phyloP scores from a whole-genome alignment of 768 basidiomycete genomes.

The Austroboletus eburneus region DNA sequence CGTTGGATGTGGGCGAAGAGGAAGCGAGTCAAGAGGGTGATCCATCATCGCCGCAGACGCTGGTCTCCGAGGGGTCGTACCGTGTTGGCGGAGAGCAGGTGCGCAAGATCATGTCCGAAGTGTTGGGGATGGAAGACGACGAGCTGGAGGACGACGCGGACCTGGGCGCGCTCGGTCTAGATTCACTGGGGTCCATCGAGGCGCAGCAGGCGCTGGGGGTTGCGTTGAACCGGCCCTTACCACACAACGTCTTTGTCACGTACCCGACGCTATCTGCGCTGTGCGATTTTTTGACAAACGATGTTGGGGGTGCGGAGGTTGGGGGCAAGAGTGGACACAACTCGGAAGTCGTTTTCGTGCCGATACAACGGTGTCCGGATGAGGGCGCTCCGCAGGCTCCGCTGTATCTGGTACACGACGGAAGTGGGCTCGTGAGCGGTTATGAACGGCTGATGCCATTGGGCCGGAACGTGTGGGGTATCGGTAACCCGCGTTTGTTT shows the following conservation, averaged over 20 bases:
- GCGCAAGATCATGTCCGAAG: slow-evolving; percentile 38
- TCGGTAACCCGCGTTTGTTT: slow-evolving; percentile 53
- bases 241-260: slow-evolving; percentile 39
- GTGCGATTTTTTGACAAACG: slow-evolving; percentile 7
- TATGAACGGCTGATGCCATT: slow-evolving; percentile 45
- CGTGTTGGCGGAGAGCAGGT: slow-evolving; percentile 23
- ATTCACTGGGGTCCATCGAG: slow-evolving; percentile 65
- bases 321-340: background rate
- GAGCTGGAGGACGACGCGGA: slow-evolving; percentile 43
- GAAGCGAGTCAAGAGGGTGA: no score
- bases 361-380: slow-evolving; percentile 34
- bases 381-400: slow-evolving; percentile 33
- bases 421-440: slow-evolving; percentile 57
- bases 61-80: slow-evolving; percentile 25
- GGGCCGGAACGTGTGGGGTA: slow-evolving; percentile 54
- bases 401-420: slow-evolving; percentile 69
- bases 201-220: slow-evolving; percentile 44
- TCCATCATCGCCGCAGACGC: no score
- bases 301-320: background rate
- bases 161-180: slow-evolving; percentile 52
- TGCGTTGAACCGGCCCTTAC: slow-evolving; percentile 40
- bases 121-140: slow-evolving; percentile 35
- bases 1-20: no score
- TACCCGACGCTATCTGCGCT: slow-evolving; percentile 35
- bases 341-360: slow-evolving; percentile 29